Conservation (phyloP, 2,329 filamentous ascomycete species). For the Colletotrichum incanum region DNA sequence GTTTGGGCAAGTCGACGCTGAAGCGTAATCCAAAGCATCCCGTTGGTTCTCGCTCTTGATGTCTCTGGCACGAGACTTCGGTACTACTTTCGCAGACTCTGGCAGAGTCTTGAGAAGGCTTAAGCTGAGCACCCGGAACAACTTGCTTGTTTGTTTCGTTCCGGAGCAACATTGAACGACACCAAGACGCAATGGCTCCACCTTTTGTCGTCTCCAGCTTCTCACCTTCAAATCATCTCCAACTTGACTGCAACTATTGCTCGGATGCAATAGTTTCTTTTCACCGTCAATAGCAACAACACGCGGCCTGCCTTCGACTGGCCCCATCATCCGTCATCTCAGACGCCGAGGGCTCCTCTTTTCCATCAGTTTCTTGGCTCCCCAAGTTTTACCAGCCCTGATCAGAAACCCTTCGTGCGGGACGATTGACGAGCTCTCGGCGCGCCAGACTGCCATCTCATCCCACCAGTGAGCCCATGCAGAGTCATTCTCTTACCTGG, state of each 20-base stretch:
- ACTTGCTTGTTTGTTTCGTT: slow-evolving; percentile 38
- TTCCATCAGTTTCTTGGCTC: slow-evolving; percentile 25
- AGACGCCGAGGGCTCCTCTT: slow-evolving; percentile 35
- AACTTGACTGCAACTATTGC: background rate
- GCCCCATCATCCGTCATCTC: slow-evolving; percentile 21
- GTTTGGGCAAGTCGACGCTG: slow-evolving; percentile 17
- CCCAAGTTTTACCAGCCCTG: slow-evolving; percentile 34
- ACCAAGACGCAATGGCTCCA: slow-evolving; percentile 11
- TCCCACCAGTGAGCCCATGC: slow-evolving; percentile 38
- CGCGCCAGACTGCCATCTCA: slow-evolving; percentile 33
- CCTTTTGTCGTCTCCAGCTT: slow-evolving; percentile 28
- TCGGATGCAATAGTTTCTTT: slow-evolving; percentile 27
- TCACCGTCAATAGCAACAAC: slow-evolving; percentile 22
- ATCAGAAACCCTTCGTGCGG: slow-evolving; percentile 34
- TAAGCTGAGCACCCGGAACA: slow-evolving; percentile 26
- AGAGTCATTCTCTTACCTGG: slow-evolving; percentile 14
- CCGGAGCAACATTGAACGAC: slow-evolving; percentile 37
- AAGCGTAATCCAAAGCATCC: slow-evolving; percentile 25
- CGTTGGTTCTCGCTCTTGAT: slow-evolving; percentile 3
- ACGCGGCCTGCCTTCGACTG: slow-evolving; percentile 14
- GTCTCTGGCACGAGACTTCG: slow-evolving; percentile 1
- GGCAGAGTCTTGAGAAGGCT: slow-evolving; percentile 3
- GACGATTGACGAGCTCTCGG: slow-evolving; percentile 38
- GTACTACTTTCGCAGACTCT: background rate
- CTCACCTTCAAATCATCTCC: slow-evolving; percentile 6